Conservation (phyloP, 75 land plant genomes). For the Ceratopteris richardii region DNA sequence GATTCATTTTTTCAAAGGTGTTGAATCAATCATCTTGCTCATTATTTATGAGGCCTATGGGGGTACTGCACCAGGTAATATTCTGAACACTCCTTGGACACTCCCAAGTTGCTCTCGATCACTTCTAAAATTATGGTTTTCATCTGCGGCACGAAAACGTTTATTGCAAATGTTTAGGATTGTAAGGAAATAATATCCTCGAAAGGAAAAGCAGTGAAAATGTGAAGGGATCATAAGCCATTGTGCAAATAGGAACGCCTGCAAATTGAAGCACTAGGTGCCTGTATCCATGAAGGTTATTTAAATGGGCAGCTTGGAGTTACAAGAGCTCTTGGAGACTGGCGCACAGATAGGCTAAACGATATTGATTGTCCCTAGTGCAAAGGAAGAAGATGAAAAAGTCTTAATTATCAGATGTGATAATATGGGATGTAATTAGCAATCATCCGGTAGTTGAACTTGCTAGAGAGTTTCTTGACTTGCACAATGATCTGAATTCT, state of each 20-base stretch:
- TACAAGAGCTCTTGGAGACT: conserved; percentile 70
- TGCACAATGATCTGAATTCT: conserved; percentile 83
- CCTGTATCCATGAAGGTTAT: conserved; percentile 63
- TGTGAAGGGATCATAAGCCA: conserved; percentile 84
- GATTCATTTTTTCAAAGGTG: too few relatives aligned
- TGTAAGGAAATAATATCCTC: conserved; percentile 82
- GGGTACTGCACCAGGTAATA: too few relatives aligned
- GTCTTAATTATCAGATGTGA: conserved; percentile 67
- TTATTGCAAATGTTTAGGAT: conserved; percentile 96
- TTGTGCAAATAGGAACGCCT: conserved; percentile 30
- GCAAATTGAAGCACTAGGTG: conserved; percentile 65
- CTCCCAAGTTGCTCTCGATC: conserved; percentile 65
- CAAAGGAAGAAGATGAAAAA: conserved; percentile 53
- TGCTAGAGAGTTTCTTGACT: conserved; percentile 52
- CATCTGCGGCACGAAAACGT: conserved; percentile 47
- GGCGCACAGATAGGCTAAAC: conserved; percentile 66
- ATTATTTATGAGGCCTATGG: too few relatives aligned
- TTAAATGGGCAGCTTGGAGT: conserved; percentile 70
- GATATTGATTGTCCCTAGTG: conserved; percentile 45
- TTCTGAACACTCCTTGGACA: too few relatives aligned
- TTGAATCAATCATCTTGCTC: too few relatives aligned
- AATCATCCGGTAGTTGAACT: conserved; percentile 66
- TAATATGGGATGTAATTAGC: conserved; percentile 79
- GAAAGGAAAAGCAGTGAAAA: conserved; percentile 65
- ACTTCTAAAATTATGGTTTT: conserved; percentile 61